Percentiles rank a stretch among this genome's conserved stretches.
Conservation (phyloP, 176 grass and related monocot species). For the Raddia distichophylla region DNA sequence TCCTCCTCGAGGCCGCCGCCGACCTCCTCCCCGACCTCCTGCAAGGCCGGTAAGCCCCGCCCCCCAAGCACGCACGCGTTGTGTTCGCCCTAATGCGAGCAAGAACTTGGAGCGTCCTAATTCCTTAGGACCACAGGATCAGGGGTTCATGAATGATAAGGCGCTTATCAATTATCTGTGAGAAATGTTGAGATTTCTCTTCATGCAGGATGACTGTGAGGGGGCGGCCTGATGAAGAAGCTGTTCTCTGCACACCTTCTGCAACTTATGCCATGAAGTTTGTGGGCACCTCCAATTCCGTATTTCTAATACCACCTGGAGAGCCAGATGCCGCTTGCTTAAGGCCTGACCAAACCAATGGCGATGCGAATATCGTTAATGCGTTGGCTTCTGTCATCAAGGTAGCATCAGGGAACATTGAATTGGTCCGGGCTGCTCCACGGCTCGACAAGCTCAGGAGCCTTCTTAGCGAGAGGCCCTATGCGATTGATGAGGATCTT, state of each 20-base stretch:
- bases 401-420: constrained; percentile 75
- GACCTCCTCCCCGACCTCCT: constrained; percentile 75
- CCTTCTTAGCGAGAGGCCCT: constrained; percentile 67
- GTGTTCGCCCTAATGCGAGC: neutral
- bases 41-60: constrained; percentile 54
- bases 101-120: neutral
- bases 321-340: constrained; percentile 26
- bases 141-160: neutral
- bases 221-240: constrained; percentile 77
- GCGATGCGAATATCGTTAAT: constrained; percentile 2
- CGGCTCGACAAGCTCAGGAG: constrained; percentile 70
- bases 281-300: constrained; percentile 85
- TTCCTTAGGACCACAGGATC: neutral
- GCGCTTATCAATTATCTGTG: neutral
- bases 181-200: neutral
- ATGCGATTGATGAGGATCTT: constrained; percentile 80
- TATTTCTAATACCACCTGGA: constrained; percentile 71
- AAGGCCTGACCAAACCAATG: constrained; percentile 3
- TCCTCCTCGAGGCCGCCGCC: constrained; percentile 80
- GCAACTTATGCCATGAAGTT: constrained; percentile 95
- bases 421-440: constrained; percentile 71
- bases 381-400: constrained; percentile 64
- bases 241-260: constrained; percentile 82
- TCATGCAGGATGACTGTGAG: constrained; percentile 56
- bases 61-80: neutral